Evolutionary conservation across 2,329 filamentous ascomycete genomes (phyloP).

Genomic region (Aaosphaeria pasadenensis): DNA sequence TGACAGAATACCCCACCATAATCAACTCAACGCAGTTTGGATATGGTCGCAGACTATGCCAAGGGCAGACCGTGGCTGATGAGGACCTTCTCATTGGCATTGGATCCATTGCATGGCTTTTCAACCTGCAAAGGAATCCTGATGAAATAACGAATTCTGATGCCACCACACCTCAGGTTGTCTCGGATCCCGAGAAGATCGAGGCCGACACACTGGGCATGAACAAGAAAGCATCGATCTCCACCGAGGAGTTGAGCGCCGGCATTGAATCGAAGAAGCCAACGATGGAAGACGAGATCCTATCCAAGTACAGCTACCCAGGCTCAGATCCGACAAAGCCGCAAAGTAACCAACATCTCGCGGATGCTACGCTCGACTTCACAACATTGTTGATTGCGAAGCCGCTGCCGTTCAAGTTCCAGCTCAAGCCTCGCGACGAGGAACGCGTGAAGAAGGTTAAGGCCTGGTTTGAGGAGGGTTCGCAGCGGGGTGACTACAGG

Average conservation of each 20-base stretch:
- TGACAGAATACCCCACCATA: conserved; percentile 51
- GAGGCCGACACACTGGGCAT: conserved; percentile 13
- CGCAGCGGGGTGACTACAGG: conserved; percentile 38
- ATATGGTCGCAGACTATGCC: conserved; percentile 51
- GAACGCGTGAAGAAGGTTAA: conserved; percentile 30
- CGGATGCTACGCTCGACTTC: conserved; percentile 45
- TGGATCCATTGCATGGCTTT: conserved; percentile 46
- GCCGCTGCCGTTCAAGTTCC: conserved; percentile 44
- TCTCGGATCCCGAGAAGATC: conserved; percentile 11
- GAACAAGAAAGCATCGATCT: conserved; percentile 35
- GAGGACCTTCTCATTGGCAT: conserved; percentile 42
- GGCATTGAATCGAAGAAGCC: conserved; percentile 13
- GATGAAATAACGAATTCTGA: conserved; percentile 9
- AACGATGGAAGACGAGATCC: conserved; percentile 20
- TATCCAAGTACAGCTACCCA: conserved; percentile 26
- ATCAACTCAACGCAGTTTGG: conserved; percentile 55
- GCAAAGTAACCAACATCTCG: conserved; percentile 3
- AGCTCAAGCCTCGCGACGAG: conserved; percentile 33
- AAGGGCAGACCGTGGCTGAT: conserved; percentile 42
- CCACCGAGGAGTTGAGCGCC: conserved; percentile 34
- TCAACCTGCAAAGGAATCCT: conserved; percentile 33
- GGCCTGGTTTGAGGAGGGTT: conserved; percentile 34
- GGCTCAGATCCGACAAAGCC: conserved; percentile 10
- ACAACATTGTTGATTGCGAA: conserved; percentile 46
- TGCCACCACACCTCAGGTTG: neutral